phyloP scores from a whole-genome alignment of 805 yeast species.

The Lipomyces sp. region DNA sequence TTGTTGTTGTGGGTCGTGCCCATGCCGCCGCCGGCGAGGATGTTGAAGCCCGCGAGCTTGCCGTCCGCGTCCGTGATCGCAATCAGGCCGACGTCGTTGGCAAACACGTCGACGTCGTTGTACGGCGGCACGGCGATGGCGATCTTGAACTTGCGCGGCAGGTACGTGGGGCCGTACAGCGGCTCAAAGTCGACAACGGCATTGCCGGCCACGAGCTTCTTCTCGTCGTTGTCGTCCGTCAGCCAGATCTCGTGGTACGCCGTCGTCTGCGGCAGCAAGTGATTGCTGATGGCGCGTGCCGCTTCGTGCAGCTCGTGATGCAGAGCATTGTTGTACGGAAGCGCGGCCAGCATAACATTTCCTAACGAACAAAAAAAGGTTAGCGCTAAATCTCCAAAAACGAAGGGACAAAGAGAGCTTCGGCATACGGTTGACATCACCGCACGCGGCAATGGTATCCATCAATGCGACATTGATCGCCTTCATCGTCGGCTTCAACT shows the following conservation, averaged over 20 bases:
- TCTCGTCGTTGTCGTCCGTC: slow-evolving; percentile 67
- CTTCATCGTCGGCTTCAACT: slow-evolving; percentile 84
- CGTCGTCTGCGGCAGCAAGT: slow-evolving; percentile 83
- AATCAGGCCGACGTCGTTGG: slow-evolving; percentile 89
- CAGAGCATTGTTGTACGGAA: slow-evolving; percentile 77
- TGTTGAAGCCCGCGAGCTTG: slow-evolving; percentile 71
- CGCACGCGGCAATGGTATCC: slow-evolving; percentile 97
- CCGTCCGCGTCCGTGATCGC: slow-evolving; percentile 64
- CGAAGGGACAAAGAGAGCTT: neutral
- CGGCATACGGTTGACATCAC: slow-evolving; percentile 78
- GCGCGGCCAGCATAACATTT: slow-evolving; percentile 90
- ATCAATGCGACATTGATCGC: slow-evolving; percentile 86
- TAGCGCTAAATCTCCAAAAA: neutral
- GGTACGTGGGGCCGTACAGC: slow-evolving; percentile 75
- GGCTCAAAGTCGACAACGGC: slow-evolving; percentile 84
- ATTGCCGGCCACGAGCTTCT: slow-evolving; percentile 81
- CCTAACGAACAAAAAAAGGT: slow-evolving; percentile 1
- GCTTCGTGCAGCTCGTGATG: slow-evolving; percentile 68
- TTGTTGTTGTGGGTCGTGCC: slow-evolving; percentile 96
- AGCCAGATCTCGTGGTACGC: slow-evolving; percentile 98
- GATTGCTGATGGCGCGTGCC: slow-evolving; percentile 69
- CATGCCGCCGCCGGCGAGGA: slow-evolving; percentile 98
- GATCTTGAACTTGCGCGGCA: slow-evolving; percentile 94
- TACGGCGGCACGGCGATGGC: slow-evolving; percentile 94
- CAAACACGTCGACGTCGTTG: slow-evolving; percentile 95